Evolutionary conservation across 1,139 yeast species (phyloP), one percentile per base, ranked within the genome.

Genomic region (Schizosaccharomyces versatilis): DNA sequence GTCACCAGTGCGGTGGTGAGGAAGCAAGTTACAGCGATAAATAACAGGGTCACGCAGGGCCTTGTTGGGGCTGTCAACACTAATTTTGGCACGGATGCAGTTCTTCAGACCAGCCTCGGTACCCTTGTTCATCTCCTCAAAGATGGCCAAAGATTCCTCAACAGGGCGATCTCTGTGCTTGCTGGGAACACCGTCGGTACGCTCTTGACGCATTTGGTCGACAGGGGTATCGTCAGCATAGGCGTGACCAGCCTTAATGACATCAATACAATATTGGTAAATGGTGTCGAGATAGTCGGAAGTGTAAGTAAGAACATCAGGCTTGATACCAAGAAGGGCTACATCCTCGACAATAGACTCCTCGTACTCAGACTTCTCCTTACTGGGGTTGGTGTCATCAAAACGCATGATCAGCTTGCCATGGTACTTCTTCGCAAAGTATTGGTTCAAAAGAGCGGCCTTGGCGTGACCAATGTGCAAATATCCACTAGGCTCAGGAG

Each of bases 391-490:
- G 59, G 98, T 90, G 68, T 90, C 97, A 68, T 90, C 98, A 67
- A 88, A 90, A 71, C 98, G 80, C 64, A 90, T 80, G 66, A 88
- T 85, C 67, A 88, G 76, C 70, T 88, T 88, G 67, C 98, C 97
- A 65, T 88, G 82, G 74, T 86, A 88, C 64, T 78, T 81, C 63
- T 84, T 81, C 55, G 98, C 97, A 71, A 88, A 88, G 72, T 85
- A 88, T 71, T 88, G 93, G 73, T 90, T 90, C 66, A 90, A 76
- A 59, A 90, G 74, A 55, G 97, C 97, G 56, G 97, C 97, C 71
- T 90, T 90, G 60, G 95, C 96, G 67, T 90, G 98, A 63, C 98
- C 97, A 71, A 81, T 90, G 77, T 81, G 90, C 68, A 90, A 76
- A 70, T 85, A 88, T 73, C 97, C 97, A 71, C 94, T 83, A 55